Conservation (phyloP, 2,329 filamentous ascomycete genomes). For the Aureobasidium sp. region DNA sequence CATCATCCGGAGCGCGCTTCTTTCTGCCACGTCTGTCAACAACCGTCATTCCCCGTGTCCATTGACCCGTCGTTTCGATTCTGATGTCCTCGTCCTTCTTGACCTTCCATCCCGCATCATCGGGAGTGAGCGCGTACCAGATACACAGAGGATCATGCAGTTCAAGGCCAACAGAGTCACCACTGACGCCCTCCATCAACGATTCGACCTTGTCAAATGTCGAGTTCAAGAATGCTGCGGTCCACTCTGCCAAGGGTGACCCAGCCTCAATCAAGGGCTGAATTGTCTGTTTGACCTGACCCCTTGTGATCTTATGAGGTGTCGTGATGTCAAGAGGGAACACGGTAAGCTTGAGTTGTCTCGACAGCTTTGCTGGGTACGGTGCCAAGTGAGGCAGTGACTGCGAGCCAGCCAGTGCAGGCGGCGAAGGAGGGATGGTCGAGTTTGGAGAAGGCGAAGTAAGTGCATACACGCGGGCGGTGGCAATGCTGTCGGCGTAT, state of each 20-base stretch:
- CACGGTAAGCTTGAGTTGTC: constrained; percentile 35
- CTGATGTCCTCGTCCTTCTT: constrained; percentile 64
- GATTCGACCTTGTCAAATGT: constrained; percentile 39
- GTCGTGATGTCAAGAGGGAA: constrained; percentile 43
- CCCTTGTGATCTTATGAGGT: constrained; percentile 33
- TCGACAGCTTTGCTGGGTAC: constrained; percentile 35
- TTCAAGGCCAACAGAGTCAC: constrained; percentile 31
- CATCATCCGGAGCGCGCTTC: constrained; percentile 38
- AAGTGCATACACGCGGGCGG: constrained; percentile 40
- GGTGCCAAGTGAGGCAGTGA: constrained; percentile 21
- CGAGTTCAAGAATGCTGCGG: constrained; percentile 34
- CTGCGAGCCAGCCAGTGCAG: constrained; percentile 26
- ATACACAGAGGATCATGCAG: constrained; percentile 39
- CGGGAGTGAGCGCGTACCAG: constrained; percentile 23
- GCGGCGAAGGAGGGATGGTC: constrained; percentile 64
- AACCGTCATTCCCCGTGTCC: constrained; percentile 87
- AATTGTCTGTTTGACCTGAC: constrained; percentile 29
- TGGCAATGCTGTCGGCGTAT: constrained; percentile 61
- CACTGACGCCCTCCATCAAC: constrained; percentile 28
- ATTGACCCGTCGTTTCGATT: constrained; percentile 83
- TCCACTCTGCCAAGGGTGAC: constrained; percentile 39
- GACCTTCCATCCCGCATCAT: constrained; percentile 28
- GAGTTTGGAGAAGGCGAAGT: constrained; percentile 54
- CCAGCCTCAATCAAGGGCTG: constrained; percentile 21
- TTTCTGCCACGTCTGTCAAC: constrained; percentile 60